Conservation (phyloP, 2,329 filamentous ascomycete species). For the Westerdykella aurantiaca region DNA sequence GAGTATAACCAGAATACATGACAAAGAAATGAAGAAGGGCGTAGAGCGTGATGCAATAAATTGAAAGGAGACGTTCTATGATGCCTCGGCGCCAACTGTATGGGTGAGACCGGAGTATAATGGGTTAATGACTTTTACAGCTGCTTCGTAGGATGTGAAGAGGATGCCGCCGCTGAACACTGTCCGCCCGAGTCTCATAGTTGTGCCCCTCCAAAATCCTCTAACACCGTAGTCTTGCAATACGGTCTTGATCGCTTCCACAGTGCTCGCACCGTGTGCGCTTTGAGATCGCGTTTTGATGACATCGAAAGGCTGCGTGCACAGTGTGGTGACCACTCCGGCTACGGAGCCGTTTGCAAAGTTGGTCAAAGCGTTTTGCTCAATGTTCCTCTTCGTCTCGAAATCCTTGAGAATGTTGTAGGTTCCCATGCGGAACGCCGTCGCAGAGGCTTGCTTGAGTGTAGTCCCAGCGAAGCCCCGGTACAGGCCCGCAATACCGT, state of each 20-base stretch:
- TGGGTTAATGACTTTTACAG: slow-evolving; percentile 46
- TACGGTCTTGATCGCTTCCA: slow-evolving; percentile 52
- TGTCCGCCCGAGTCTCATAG: slow-evolving; percentile 60
- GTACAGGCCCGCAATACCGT: slow-evolving; percentile 53
- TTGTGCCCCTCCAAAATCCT: slow-evolving; percentile 62
- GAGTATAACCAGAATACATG: slow-evolving; percentile 37
- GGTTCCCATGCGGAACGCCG: slow-evolving; percentile 56
- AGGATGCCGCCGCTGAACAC: slow-evolving; percentile 63
- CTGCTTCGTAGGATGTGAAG: slow-evolving; percentile 58
- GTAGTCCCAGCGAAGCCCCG: slow-evolving; percentile 56
- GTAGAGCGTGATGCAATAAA: neutral
- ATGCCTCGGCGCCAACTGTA: slow-evolving; percentile 12
- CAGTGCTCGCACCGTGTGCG: slow-evolving; percentile 52
- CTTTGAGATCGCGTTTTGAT: slow-evolving; percentile 60
- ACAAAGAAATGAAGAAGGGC: neutral
- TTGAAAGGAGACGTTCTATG: slow-evolving; percentile 8
- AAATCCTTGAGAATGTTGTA: slow-evolving; percentile 61
- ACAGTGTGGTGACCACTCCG: slow-evolving; percentile 55
- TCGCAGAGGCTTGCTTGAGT: slow-evolving; percentile 57
- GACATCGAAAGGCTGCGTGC: slow-evolving; percentile 57
- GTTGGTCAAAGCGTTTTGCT: slow-evolving; percentile 49
- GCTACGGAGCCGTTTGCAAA: slow-evolving; percentile 59
- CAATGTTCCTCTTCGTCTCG: slow-evolving; percentile 44
- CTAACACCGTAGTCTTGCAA: slow-evolving; percentile 52
- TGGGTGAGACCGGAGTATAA: slow-evolving; percentile 21